Evolutionary conservation across 2,329 filamentous ascomycete species (phyloP).

Genomic region (Colletotrichum musicola): DNA sequence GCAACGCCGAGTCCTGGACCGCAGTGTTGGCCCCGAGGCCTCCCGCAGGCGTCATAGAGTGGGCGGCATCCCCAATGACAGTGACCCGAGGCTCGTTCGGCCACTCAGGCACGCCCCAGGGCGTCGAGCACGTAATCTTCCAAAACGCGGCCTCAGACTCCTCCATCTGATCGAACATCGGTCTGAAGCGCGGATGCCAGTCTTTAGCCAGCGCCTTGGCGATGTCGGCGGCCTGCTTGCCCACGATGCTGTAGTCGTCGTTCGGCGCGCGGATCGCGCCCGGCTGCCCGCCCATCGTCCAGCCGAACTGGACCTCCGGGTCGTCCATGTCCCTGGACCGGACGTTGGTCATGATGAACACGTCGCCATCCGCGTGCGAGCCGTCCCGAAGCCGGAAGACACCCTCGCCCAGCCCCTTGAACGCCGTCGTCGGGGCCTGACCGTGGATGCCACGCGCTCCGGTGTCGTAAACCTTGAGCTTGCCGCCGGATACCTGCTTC

Average conservation of each 20-base stretch:
- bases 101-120: constrained; percentile 72
- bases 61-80: constrained; percentile 69
- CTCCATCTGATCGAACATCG: constrained; percentile 65
- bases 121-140: constrained; percentile 75
- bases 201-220: background rate
- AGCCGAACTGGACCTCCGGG: constrained; percentile 68
- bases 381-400: constrained; percentile 69
- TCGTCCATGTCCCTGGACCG: constrained; percentile 71
- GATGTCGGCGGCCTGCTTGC: constrained; percentile 63
- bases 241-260: constrained; percentile 70
- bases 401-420: constrained; percentile 72
- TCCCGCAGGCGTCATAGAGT: constrained; percentile 66
- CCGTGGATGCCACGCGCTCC: constrained; percentile 68
- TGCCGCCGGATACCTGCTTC: constrained; percentile 68
- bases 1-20: constrained; percentile 65
- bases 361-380: constrained; percentile 56
- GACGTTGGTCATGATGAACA: constrained; percentile 74
- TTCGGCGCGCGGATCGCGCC: constrained; percentile 70
- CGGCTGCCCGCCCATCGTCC: constrained; percentile 71
- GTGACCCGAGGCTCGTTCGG: constrained; percentile 69
- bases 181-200: constrained; percentile 62
- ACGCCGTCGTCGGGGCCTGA: constrained; percentile 72
- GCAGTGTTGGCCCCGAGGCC: constrained; percentile 71
- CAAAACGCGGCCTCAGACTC: constrained; percentile 57
- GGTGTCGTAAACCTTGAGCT: background rate